Percentiles rank a stretch among this genome's conserved stretches.
Conservation (phyloP, 2,329 filamentous ascomycete genomes). For the Exophiala mesophila region DNA sequence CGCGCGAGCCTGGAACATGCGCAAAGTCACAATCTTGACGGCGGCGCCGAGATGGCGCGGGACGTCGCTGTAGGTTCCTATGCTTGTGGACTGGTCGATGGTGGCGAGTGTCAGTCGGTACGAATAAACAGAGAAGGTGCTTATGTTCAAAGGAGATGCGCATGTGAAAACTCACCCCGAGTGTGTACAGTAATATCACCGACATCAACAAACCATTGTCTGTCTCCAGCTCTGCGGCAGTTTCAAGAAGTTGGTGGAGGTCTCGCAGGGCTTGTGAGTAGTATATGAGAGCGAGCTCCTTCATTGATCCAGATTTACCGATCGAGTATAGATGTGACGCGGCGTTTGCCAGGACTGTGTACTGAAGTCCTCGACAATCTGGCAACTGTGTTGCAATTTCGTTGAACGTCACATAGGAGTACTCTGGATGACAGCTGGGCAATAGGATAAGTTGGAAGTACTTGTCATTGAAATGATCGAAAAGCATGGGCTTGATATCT, state of each 20-base stretch:
- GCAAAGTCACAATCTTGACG: neutral
- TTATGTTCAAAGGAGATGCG: neutral
- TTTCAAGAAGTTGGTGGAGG: neutral
- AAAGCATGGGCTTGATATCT: neutral
- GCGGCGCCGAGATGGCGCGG: constrained; percentile 2
- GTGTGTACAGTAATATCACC: constrained; percentile 4
- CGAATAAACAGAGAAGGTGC: neutral
- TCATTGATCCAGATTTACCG: neutral
- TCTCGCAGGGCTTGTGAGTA: neutral
- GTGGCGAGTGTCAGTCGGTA: neutral
- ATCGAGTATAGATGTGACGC: constrained; percentile 3
- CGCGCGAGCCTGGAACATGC: neutral
- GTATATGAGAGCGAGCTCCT: constrained; percentile 5
- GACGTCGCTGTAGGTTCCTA: neutral
- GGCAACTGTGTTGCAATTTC: neutral
- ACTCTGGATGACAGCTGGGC: constrained; percentile 5
- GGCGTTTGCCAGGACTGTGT: neutral
- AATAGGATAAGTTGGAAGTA: constrained; percentile 6
- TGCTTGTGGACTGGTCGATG: neutral
- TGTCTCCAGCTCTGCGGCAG: neutral
- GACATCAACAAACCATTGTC: constrained; percentile 5
- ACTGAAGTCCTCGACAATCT: neutral
- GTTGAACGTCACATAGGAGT: neutral
- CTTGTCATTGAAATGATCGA: constrained; percentile 3
- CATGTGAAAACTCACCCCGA: constrained; percentile 3